phyloP scores from a whole-genome alignment of 2,329 filamentous ascomycete genomes.

The Stemphylium beticola region DNA sequence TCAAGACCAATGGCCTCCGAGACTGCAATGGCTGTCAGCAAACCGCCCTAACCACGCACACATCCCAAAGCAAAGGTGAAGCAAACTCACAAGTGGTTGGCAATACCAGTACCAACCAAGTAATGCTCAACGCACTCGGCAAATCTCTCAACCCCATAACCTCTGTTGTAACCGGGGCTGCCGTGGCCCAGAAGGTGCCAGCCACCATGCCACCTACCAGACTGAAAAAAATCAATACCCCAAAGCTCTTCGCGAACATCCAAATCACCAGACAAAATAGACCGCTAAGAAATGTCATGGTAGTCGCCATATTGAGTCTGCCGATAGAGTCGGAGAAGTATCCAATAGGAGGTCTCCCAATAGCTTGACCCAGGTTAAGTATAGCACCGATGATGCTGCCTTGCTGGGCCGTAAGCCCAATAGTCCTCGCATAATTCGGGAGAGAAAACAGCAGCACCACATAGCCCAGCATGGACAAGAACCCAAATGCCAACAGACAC shows the following conservation, averaged over 20 bases:
- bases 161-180: constrained; percentile 74
- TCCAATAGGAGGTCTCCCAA: constrained; percentile 75
- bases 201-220: constrained; percentile 70
- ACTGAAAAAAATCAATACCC: constrained; percentile 73
- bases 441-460: constrained; percentile 78
- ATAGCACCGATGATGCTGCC: constrained; percentile 75
- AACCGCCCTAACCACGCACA: background rate
- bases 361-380: constrained; percentile 69
- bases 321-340: constrained; percentile 74
- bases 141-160: constrained; percentile 73
- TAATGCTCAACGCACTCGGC: constrained; percentile 71
- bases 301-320: constrained; percentile 72
- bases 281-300: constrained; percentile 69
- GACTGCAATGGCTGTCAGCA: constrained; percentile 38
- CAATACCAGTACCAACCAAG: constrained; percentile 73
- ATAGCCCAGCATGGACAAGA: constrained; percentile 76
- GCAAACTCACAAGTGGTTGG: constrained; percentile 66
- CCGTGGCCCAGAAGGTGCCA: constrained; percentile 70
- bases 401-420: constrained; percentile 71
- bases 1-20: constrained; percentile 63
- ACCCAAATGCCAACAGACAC: constrained; percentile 70
- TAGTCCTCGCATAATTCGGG: constrained; percentile 72
- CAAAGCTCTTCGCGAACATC: constrained; percentile 72
- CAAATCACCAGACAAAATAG: constrained; percentile 74
- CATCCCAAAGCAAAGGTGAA: background rate